Conservation (phyloP, 768 basidiomycete species). For the Podaxis carcinomalis region DNA sequence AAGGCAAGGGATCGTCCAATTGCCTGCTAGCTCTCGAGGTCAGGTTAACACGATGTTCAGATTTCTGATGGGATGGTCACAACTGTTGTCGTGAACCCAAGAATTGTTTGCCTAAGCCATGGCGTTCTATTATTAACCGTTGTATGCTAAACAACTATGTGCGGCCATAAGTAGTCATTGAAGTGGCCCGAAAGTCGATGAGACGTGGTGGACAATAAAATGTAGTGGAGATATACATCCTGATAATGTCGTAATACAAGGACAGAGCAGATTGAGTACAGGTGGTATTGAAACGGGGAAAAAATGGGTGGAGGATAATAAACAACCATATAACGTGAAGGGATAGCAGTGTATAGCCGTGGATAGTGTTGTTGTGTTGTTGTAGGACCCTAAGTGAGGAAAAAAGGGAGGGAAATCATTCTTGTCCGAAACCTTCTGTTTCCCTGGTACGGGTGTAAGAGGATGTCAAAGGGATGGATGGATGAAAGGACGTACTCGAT, state of each 20-base stretch:
- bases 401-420: constrained; percentile 28
- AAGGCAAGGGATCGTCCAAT: neutral
- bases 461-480: constrained; percentile 1
- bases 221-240: neutral
- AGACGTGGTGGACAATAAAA: neutral
- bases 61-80: neutral
- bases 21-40: neutral
- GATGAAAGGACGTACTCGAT: constrained; percentile 57
- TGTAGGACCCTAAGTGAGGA: neutral
- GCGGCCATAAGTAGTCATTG: neutral
- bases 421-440: constrained; percentile 73
- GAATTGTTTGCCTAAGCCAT: neutral
- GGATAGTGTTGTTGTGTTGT: neutral
- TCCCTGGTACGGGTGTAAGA: constrained; percentile 39
- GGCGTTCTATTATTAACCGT: neutral
- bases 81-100: neutral
- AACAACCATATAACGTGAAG: neutral
- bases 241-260: neutral
- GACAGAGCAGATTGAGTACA: neutral
- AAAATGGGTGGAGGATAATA: neutral
- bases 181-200: neutral
- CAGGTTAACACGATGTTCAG: neutral
- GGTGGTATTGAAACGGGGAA: neutral
- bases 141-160: neutral
- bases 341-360: neutral